Base-by-base conservation (phyloP, 2,329 filamentous ascomycete species). In the Geosmithia morbida region DNA sequence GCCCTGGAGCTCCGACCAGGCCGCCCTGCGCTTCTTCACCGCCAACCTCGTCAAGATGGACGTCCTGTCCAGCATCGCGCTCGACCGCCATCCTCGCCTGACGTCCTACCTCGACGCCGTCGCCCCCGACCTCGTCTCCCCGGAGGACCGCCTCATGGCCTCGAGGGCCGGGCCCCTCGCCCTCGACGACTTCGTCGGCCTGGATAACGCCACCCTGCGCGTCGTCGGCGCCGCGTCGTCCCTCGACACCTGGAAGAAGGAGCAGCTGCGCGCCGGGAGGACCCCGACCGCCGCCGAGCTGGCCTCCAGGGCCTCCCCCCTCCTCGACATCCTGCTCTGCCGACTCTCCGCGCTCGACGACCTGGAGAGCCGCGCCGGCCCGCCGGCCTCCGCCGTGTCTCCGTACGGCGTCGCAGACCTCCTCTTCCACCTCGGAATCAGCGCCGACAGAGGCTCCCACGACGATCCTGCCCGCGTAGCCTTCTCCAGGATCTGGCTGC, bases 131-230 rank as follows among this genome's bases (percentile, higher is more conserved):
- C 61, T 56, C 42, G 30, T 41, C 43, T 16, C 41, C 20, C 11
- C n/a, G 2, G 48, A 50, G n/a, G 50, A 49, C 20, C 50, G 51
- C 16, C 41, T 48, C 6, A 51, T 54, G 29, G 51, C 56, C 10
- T 51, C 53, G 11, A 48, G 53, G 11, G 54, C 56, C 1, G 57
- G 59, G 0, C 59, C 58, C 1, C 58, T 72, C 40, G 61, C 63
- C 46, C 63, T 80, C 48, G 68, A 72, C 45, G 67, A 71, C 30
- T 70, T 76, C 45, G 59, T 75, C 41, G 77, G 78, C 2, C 66
- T 75, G 50, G 63, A 74, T 43, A 81, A 79, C 56, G 77, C 74
- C 73, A 69, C 70, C 1, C 53, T 81, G 43, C 59, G 73, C 43
- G 61, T 69, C n/a, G 67, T 83, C 42, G 71, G 69, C 13, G 68